Conservation (phyloP, 306 rosid genomes). For the Fagus crenata region DNA sequence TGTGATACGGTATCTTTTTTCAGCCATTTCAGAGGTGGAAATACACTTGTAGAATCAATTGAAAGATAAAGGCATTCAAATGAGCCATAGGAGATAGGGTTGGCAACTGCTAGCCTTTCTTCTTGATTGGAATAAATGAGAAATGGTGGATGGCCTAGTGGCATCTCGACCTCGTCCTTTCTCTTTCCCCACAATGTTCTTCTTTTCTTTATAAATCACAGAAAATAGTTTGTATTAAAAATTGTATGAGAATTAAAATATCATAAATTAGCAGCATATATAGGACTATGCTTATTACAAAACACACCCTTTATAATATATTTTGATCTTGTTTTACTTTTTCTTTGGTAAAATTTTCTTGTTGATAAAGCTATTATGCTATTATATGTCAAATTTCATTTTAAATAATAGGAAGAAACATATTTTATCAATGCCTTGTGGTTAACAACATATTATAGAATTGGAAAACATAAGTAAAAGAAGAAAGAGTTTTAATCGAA, state of each 20-base stretch:
- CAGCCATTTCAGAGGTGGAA: constrained; percentile 32
- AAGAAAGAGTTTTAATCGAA: too few relatives aligned
- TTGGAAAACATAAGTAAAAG: too few relatives aligned
- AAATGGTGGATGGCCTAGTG: not conserved
- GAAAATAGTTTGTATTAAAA: not conserved
- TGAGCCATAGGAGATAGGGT: constrained; percentile 40
- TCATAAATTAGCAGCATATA: too few relatives aligned
- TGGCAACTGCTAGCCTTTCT: constrained; percentile 28
- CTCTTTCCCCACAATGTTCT: constrained; percentile 1
- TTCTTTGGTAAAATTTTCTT: not conserved
- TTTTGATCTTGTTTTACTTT: not conserved
- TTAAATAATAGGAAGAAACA: too few relatives aligned
- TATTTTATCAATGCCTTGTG: too few relatives aligned
- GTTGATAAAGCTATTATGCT: too few relatives aligned
- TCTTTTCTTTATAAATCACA: not conserved
- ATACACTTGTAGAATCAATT: constrained; percentile 35
- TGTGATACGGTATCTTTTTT: constrained; percentile 18
- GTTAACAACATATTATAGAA: too few relatives aligned
- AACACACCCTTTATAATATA: too few relatives aligned
- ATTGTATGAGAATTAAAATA: too few relatives aligned
- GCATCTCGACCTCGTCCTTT: constrained; percentile 9
- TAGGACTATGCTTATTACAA: too few relatives aligned
- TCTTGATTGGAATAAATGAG: too few relatives aligned
- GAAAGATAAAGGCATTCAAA: constrained; percentile 31
- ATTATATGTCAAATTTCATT: too few relatives aligned